phyloP scores from a whole-genome alignment of 2,329 filamentous ascomycete genomes.

The Monilinia vaccinii-corymbosi region DNA sequence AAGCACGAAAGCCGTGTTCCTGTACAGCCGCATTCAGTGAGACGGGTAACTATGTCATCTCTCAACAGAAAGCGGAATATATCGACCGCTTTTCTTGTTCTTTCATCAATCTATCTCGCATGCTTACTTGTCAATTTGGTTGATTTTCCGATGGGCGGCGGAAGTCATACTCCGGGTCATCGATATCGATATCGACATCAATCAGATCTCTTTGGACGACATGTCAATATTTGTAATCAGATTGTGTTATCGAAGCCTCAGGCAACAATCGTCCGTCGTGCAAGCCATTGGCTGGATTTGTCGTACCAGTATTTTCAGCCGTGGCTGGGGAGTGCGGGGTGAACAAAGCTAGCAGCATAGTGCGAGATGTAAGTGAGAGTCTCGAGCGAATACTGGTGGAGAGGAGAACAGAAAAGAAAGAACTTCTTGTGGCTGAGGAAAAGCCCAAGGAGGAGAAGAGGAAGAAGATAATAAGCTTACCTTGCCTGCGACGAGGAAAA shows the following conservation, averaged over 20 bases:
- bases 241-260: background rate
- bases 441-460: background rate
- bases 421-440: too few species aligned
- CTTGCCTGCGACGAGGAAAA: background rate
- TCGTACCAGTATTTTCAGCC: constrained; percentile 7
- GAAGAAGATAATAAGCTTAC: too few species aligned
- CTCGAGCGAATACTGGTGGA: too few species aligned
- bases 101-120: background rate
- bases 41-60: background rate
- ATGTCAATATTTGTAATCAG: background rate
- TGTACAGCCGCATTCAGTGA: background rate
- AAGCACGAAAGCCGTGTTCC: background rate
- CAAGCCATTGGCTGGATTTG: constrained; percentile 2
- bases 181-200: background rate
- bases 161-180: background rate
- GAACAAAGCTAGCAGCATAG: background rate
- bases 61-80: background rate
- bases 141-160: background rate
- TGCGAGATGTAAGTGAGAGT: background rate
- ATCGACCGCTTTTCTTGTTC: background rate
- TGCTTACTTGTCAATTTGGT: background rate
- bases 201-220: background rate
- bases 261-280: constrained; percentile 6
- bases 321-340: background rate
- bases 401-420: too few species aligned